These are phyloP conservation scores for Fusarium tricinctum DNA, from an alignment of 2,329 filamentous ascomycete species.

Conservation along the genomic window DNA sequence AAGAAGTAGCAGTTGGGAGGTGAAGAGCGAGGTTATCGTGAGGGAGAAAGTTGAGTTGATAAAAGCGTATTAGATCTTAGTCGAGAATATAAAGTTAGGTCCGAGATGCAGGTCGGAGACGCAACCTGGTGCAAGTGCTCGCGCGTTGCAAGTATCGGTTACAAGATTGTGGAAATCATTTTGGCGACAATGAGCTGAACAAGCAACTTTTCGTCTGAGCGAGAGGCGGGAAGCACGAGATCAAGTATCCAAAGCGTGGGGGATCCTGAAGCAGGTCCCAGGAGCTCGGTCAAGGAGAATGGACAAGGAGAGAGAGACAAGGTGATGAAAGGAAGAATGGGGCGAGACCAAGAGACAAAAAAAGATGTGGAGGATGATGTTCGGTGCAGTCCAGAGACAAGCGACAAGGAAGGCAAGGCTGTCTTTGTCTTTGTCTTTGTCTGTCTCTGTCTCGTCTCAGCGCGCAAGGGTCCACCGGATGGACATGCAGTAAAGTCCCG, in stretches of 20 bases:
- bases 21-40: constrained; percentile 22
- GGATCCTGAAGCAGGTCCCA: constrained; percentile 35
- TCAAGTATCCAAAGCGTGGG: constrained; percentile 45
- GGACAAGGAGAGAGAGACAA: constrained; percentile 30
- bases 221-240: constrained; percentile 40
- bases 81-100: constrained; percentile 13
- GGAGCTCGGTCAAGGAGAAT: constrained; percentile 49
- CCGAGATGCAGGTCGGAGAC: constrained; percentile 29
- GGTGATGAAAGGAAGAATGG: constrained; percentile 33
- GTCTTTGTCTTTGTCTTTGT: constrained; percentile 17
- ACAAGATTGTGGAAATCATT: constrained; percentile 46
- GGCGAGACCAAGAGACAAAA: constrained; percentile 36
- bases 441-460: constrained; percentile 8
- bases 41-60: constrained; percentile 17
- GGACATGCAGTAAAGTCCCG: constrained; percentile 36
- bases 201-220: constrained; percentile 45
- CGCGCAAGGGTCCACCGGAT: constrained; percentile 41
- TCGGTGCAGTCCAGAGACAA: constrained; percentile 18
- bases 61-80: constrained; percentile 19
- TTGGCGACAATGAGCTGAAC: constrained; percentile 45
- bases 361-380: constrained; percentile 42
- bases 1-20: constrained; percentile 5
- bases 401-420: constrained; percentile 28
- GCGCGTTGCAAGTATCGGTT: constrained; percentile 42
- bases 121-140: constrained; percentile 44